Base-by-base conservation (phyloP, 1,284 basidiomycete genomes). In the Naganishia cerealis region DNA sequence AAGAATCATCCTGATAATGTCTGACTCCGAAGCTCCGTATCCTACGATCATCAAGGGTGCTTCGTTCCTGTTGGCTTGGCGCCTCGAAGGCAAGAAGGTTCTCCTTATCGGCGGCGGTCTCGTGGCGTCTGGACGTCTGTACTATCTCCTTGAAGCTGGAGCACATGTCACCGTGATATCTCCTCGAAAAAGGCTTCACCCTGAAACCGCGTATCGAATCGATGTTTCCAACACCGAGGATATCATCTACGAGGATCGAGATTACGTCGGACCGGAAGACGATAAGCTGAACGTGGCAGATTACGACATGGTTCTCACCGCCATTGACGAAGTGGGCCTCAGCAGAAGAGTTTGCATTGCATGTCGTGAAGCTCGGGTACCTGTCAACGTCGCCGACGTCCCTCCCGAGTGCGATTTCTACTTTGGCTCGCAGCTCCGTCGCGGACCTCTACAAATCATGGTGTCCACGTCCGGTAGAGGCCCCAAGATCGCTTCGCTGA, bases 351-450 rank as follows among this genome's bases (percentile, higher is more conserved):
- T 98, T 65, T 91, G 87, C 76, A 78, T 84, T 15, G 83, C 90
- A 72, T 90, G 90, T 75, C 83, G 92, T 61, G 82, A 84, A 38
- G 84, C 81, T 54, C 85, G 84, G 63, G 90, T 97, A 62, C 92
- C 93, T 3, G 89, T 96, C 71, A 99, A 99, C 80, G 93, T 94
- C 68, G 95, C 96, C 39, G 95, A 99, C 81, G 91, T 98, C 59
- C 96, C 95, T 2, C 87, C 90, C 57, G 86, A 87, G 67, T 99
- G 95, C 83, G 95, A 99, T 81, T 99, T 99, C 78, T 99, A 96
- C 83, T 99, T 99, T 81, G 96, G 96, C 55, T 90, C 92, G 0
- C 90, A 94, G 77, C 88, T 98, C 69, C 88, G 92, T 43, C 86
- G 88, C 71, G 94, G 95, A 0, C 92, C 94, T 0, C 81, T 99